Base-by-base conservation (phyloP, 306 rosid genomes). In the Vigna reflexopilosa region DNA sequence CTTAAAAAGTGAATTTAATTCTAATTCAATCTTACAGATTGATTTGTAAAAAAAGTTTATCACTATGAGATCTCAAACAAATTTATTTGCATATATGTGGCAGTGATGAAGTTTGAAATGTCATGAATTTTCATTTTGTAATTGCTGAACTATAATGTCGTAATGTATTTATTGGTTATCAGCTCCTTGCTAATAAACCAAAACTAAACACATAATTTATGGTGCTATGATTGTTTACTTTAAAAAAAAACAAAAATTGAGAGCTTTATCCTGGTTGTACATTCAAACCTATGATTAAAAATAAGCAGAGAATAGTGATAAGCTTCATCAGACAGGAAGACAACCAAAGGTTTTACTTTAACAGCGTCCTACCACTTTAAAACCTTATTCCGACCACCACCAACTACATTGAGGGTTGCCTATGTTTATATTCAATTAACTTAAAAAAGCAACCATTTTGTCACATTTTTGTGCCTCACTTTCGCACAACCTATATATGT, bases 241-340 rank as follows among this genome's bases (percentile, higher is more conserved):
- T 78, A 4, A 28, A 48, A 36, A 7, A 7, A 22, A 22, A 22
- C 24, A 38, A 38, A 7, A 7, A 1, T 9, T 2, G 24, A 62
- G 34, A 73, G 36, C 77, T 68, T 36, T 54, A 2, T 42, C 64
- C 28, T 26, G 17, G 4, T 76, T 54, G 40, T 45, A 73, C 45
- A 66, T 87, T 72, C 83, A 87, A 68, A 67, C 70, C 48, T 34
- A 47, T 26, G 75, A 16, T 34, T 12, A 24, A 24, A 49, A 71
- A 67, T 0, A 5, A 19, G 38, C 8, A n/a, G 10, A 38, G 64
- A 72, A 67, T 65, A 36, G 16, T 24, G 67, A 57, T 62, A 62
- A 77, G 75, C 38, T 77, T 75, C 79, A 76, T 36, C 75, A 80
- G 92, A 84, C 89, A 80, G 72, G 71, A 81, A 81, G 83, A 86